Percentiles rank a stretch among this genome's conserved stretches.
phyloP scores from a whole-genome alignment of 352 stramenopile species.

The Phytophthora hybrid region DNA sequence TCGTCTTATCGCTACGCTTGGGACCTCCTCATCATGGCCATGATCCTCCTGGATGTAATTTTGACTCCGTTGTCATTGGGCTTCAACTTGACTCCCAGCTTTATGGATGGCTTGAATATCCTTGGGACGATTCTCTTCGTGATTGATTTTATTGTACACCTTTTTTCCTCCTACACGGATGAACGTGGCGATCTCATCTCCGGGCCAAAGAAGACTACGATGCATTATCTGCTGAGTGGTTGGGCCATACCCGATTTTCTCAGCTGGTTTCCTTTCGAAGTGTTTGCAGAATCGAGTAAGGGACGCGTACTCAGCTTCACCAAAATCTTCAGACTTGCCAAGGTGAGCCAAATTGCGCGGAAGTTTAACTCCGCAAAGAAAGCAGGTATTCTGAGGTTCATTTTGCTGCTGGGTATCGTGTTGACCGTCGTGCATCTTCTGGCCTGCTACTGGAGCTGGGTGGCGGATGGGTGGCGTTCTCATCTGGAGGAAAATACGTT shows the following conservation, averaged over 20 bases:
- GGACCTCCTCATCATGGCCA: conserved; percentile 62
- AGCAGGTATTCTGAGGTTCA: conserved; percentile 65
- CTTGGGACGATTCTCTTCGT: conserved; percentile 58
- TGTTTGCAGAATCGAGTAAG: conserved; percentile 40
- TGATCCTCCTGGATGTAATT: conserved; percentile 65
- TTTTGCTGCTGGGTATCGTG: conserved; percentile 58
- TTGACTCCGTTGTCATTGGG: conserved; percentile 62
- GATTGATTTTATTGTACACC: conserved; percentile 64
- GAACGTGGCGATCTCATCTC: conserved; percentile 62
- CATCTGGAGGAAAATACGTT: conserved; percentile 47
- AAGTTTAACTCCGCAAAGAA: conserved; percentile 74
- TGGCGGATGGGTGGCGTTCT: conserved; percentile 53
- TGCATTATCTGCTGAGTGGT: conserved; percentile 61
- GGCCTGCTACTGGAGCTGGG: conserved; percentile 73
- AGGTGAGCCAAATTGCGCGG: conserved; percentile 65
- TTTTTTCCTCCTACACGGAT: conserved; percentile 64
- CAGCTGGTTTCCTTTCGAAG: conserved; percentile 77
- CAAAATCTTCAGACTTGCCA: conserved; percentile 77
- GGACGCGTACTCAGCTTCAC: conserved; percentile 66
- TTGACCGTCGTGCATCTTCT: conserved; percentile 63
- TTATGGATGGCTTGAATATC: conserved; percentile 42
- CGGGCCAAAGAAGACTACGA: conserved; percentile 44
- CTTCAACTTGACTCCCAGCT: conserved; percentile 47
- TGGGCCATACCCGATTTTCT: conserved; percentile 72
- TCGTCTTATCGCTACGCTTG: conserved; percentile 48